Base-by-base conservation (phyloP, 1,284 basidiomycete genomes). In the Wolfiporia cocos region DNA sequence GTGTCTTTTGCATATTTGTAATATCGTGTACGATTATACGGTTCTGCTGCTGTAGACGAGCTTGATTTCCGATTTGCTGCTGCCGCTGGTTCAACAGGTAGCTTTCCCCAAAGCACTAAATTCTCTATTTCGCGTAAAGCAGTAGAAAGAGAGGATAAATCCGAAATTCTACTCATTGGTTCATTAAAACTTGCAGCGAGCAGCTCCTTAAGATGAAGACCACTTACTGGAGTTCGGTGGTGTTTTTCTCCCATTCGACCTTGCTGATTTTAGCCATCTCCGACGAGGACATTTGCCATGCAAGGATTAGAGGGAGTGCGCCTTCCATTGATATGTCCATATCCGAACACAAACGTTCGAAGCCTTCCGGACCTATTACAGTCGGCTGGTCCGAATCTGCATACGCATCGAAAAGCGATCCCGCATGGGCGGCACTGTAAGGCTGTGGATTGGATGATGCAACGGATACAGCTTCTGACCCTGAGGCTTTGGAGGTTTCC, bases 251-350 rank as follows among this genome's bases (percentile, higher is more conserved):
- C 85, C 86, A 89, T 53, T 86, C 82, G 6, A 70, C 67, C 58
- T 69, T 71, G 35, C 70, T 71, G 38, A 89, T 67, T 51, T 77
- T 84, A 17, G 70, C 82, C 74, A 89, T 78, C 53, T 87, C 83
- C 47, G 70, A 67, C 6, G 81, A 71, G 37, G 71, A 67, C 41
- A 85, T 59, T 50, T 82, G 78, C 86, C 86, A 89, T 14, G 83
- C 74, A 5, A 88, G 63, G 20, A 89, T 66, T 32, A 89, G 66
- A 15, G 86, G 82, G 43, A 76, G 62, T 7, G 79, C 67, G 23
- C 85, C 82, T 20, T 87, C 86, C 57, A 89, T 61, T 1, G 82
- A 66, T 37, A 88, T 74, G 11, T 73, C 64, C 9, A 78, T 73
- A 50, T 86, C 82, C 18, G 51, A 68, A 61, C 80, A 89, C 23